phyloP scores from a whole-genome alignment of 1,284 basidiomycete species.

The Lignosus rhinocerotis region DNA sequence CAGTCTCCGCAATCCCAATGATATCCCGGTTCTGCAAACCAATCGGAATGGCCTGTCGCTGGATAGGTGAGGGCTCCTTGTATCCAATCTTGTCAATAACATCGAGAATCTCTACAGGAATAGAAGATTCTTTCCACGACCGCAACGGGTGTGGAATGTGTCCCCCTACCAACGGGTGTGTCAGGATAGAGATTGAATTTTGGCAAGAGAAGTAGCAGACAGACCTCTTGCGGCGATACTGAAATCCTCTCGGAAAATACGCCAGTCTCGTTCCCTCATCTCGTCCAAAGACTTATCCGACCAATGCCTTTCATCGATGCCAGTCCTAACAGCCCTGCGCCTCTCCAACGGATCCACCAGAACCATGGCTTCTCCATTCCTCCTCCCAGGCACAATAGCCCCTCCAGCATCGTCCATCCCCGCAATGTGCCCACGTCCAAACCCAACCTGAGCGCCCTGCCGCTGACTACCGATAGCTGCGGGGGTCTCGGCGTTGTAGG shows the following conservation, averaged over 20 bases:
- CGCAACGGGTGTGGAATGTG: constrained; percentile 91
- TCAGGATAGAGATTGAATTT: not conserved
- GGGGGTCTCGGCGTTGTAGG: constrained; percentile 69
- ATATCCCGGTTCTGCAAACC: constrained; percentile 95
- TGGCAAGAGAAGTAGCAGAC: constrained; percentile 18
- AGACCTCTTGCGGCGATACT: constrained; percentile 88
- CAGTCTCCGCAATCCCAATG: constrained; percentile 98
- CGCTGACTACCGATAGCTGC: constrained; percentile 61
- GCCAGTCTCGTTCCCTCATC: constrained; percentile 99
- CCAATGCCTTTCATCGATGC: constrained; percentile 95
- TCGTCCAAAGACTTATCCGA: constrained; percentile 90
- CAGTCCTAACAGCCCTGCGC: constrained; percentile 77
- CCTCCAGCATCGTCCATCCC: constrained; percentile 82
- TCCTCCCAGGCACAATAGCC: constrained; percentile 29
- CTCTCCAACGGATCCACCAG: constrained; percentile 81
- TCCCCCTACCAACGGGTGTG: constrained; percentile 58
- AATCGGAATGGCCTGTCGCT: constrained; percentile 97
- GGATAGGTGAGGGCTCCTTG: constrained; percentile 95
- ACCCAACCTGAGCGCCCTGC: constrained; percentile 85
- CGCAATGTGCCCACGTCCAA: constrained; percentile 79
- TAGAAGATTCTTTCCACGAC: constrained; percentile 87
- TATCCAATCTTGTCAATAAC: constrained; percentile 93
- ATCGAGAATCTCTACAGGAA: constrained; percentile 78
- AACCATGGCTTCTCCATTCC: constrained; percentile 44
- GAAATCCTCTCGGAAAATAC: constrained; percentile 99